phyloP scores from a whole-genome alignment of 2,329 filamentous ascomycete species.

The Colletotrichum higginsianum region DNA sequence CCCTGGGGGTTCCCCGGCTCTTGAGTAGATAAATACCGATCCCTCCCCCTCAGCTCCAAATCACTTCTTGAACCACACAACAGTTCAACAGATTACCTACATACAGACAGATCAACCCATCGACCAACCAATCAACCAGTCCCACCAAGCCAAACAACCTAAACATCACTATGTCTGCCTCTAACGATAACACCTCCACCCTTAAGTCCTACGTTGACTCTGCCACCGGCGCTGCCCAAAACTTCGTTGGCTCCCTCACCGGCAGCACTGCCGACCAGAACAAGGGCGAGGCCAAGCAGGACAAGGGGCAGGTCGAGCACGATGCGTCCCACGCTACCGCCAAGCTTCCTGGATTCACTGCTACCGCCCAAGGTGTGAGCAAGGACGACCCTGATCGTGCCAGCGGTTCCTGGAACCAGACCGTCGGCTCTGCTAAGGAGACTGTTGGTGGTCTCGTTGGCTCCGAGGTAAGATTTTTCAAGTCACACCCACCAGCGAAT shows the following conservation, averaged over 20 bases:
- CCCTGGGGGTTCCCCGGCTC: background rate
- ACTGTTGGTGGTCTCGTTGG: slow-evolving; percentile 82
- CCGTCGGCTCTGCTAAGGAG: slow-evolving; percentile 89
- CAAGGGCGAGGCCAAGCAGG: slow-evolving; percentile 76
- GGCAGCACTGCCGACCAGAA: slow-evolving; percentile 79
- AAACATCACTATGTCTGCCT: slow-evolving; percentile 41
- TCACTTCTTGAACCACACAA: fast-evolving
- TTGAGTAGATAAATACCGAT: slow-evolving; percentile 30
- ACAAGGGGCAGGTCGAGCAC: slow-evolving; percentile 76
- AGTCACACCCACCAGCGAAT: background rate
- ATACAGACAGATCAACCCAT: background rate
- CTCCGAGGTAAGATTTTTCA: slow-evolving; percentile 68
- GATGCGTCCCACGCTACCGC: slow-evolving; percentile 81
- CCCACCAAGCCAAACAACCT: background rate
- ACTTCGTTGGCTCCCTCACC: slow-evolving; percentile 78
- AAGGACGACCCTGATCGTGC: slow-evolving; percentile 81
- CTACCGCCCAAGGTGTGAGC: slow-evolving; percentile 78
- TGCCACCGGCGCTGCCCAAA: slow-evolving; percentile 81
- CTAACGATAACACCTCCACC: slow-evolving; percentile 72
- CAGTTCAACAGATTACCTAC: background rate
- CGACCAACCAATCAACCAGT: background rate
- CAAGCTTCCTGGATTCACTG: slow-evolving; percentile 80
- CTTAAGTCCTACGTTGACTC: slow-evolving; percentile 84
- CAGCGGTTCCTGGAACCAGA: slow-evolving; percentile 88
- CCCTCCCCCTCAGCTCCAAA: background rate